phyloP scores from a whole-genome alignment of 768 basidiomycete genomes.

The Chiua virens region DNA sequence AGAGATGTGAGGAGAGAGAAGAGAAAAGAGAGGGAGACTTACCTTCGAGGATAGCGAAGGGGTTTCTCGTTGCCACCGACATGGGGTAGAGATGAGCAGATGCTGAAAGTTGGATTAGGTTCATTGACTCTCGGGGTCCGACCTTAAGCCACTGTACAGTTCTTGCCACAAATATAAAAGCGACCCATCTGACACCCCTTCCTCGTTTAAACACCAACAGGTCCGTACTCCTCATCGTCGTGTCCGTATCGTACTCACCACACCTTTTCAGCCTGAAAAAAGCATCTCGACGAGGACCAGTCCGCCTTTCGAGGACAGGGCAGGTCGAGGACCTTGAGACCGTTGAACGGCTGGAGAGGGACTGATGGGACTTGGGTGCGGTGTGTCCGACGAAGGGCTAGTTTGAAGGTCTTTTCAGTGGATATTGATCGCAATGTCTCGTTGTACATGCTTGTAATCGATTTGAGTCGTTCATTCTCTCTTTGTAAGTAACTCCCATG shows the following conservation, averaged over 20 bases:
- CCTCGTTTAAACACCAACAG: conserved; percentile 40
- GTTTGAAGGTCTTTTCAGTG: conserved; percentile 66
- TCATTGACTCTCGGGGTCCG: conserved; percentile 41
- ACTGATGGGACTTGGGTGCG: conserved; percentile 90
- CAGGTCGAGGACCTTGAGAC: conserved; percentile 86
- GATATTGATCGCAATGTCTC: conserved; percentile 82
- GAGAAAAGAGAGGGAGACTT: conserved; percentile 25
- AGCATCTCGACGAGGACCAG: conserved; percentile 89
- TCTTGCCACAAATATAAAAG: conserved; percentile 28
- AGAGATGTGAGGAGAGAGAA: neutral
- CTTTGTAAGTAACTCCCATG: conserved; percentile 36
- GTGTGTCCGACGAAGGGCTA: conserved; percentile 52
- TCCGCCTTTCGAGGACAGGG: conserved; percentile 68
- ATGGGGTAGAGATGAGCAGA: conserved; percentile 39
- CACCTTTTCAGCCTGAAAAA: conserved; percentile 55
- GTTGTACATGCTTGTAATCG: conserved; percentile 60
- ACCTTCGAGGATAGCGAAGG: conserved; percentile 84
- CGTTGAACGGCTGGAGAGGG: conserved; percentile 82
- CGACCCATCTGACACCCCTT: neutral
- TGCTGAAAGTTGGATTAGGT: conserved; percentile 5
- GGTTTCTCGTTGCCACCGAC: conserved; percentile 90
- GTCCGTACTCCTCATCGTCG: conserved; percentile 29
- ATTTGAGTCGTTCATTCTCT: neutral
- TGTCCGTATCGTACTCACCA: conserved; percentile 8
- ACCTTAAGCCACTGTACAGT: conserved; percentile 46